Base-by-base conservation (phyloP, 805 yeast species). In the Suhomyces kilbournensis region DNA sequence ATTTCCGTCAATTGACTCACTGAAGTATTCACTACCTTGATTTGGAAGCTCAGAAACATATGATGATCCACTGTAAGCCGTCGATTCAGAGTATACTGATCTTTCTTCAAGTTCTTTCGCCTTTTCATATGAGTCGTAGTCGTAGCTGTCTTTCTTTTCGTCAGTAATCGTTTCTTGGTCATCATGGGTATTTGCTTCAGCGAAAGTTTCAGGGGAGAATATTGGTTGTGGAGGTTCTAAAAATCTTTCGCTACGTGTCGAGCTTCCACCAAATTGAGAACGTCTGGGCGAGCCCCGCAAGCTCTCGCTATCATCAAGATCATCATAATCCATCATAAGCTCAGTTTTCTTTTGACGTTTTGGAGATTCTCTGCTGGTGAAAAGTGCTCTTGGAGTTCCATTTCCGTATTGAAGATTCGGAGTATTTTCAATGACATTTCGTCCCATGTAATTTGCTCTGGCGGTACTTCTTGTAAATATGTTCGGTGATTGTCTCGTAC, bases 361-460 rank as follows among this genome's bases (percentile, higher is more conserved):
- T 32, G 96, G 94, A 0, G 96, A 85, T 65, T 88, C 92, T 58
- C 82, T 69, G 50, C 81, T 72, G 2, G 94, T 85, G 60, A 79
- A 86, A 48, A 78, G 80, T 42, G 89, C 84, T 68, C 96, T 76
- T 8, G 87, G 82, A 7, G 88, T 50, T 3, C 56, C 60, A 22
- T 47, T 46, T 44, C 48, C 54, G 34, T 22, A 53, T 49, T 53
- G 56, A 30, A 68, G 60, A 44, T 68, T 66, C 2, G 76, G 76
- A 3, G 73, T 61, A 44, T 59, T 59, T 22, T 55, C 59, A 48
- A 68, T 57, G 5, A 62, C 53, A 14, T 57, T 55, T 28, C 59
- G 56, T 15, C 57, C 57, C 26, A 62, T 42, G 26, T 56, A 54
- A 43, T 55, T 57, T 9, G 58, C 63, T 22, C 63, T 60, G 3